Conservation (phyloP, 2,329 filamentous ascomycete genomes). For the Hypoxylon sp. region DNA sequence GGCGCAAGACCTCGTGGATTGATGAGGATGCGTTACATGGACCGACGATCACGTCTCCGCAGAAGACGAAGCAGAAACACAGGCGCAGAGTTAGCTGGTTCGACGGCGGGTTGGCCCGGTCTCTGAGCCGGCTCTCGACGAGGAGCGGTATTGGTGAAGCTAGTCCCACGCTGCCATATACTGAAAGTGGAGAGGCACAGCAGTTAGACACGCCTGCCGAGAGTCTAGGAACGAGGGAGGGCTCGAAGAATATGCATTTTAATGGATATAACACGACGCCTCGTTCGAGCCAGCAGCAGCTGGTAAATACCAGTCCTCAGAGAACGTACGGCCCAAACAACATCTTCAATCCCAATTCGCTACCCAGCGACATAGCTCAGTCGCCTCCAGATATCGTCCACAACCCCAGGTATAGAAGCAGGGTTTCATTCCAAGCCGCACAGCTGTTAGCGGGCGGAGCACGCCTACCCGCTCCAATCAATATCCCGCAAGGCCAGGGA, state of each 20-base stretch:
- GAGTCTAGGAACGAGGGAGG: not conserved
- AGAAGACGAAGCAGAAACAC: constrained; percentile 35
- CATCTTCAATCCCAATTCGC: constrained; percentile 6
- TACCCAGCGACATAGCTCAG: constrained; percentile 17
- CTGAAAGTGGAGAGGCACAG: constrained; percentile 28
- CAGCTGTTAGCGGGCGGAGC: constrained; percentile 50
- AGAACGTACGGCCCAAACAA: constrained; percentile 28
- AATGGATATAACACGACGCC: constrained; percentile 20
- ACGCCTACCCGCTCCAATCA: constrained; percentile 41
- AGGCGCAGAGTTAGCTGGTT: constrained; percentile 45
- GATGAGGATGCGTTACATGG: constrained; percentile 68
- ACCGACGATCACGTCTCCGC: constrained; percentile 57
- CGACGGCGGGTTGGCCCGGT: constrained; percentile 44
- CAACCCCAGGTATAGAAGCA: constrained; percentile 38
- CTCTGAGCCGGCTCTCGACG: constrained; percentile 49
- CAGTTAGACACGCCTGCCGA: constrained; percentile 13
- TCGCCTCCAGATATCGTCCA: constrained; percentile 40
- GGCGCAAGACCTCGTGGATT: constrained; percentile 61
- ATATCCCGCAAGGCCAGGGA: constrained; percentile 36
- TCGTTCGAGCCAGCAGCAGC: constrained; percentile 27
- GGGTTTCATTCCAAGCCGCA: constrained; percentile 46
- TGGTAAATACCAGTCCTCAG: constrained; percentile 36
- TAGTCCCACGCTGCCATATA: constrained; percentile 53
- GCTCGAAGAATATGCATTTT: constrained; percentile 10
- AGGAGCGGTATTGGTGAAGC: constrained; percentile 41